Evolutionary conservation across 768 basidiomycete species (phyloP), one percentile per base, ranked within the genome.

Genomic region (Podaxis pistillaris): DNA sequence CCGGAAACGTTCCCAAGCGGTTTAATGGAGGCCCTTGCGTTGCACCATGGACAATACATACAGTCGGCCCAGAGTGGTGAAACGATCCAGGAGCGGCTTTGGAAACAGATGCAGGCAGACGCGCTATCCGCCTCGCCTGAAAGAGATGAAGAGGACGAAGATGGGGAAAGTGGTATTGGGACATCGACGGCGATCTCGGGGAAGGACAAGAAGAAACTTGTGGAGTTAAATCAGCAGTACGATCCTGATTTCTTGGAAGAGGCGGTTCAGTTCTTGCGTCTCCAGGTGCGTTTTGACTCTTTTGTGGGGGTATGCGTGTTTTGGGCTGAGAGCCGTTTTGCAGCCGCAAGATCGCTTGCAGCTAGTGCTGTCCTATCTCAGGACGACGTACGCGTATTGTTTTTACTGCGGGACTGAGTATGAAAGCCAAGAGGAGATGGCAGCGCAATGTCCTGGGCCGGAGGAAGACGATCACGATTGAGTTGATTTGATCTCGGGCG

Each of bases 361-460:
- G 41, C 75, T 88, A 51, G 84, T 93, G 17, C 77, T 94, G 26
- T 75, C 83, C 4, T 93, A 95, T 72, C 81, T 95, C 54, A 88
- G 93, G 26, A 79, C 83, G 41, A 81, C 78, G 64, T 85, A 93
- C 72, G 70, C 79, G 4, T 94, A 94, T 71, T 94, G 93, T 71
- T 94, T 93, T 73, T 94, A 92, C 90, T 95, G 93, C 70, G 93
- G 93, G 12, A 83, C 88, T 12, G 82, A 86, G 67, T 95, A 94
- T 69, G 80, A 82, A 4, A 78, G 80, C 65, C 71, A 75, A 5
- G 82, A 83, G 15, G 89, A 91, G 55, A 76, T 95, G 78, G 75
- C 75, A 41, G 72, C 68, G 40, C 78, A 86, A 60, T 95, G 93
- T 72, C 93, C 93, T 5, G 93, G 93, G 6, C 70, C 78, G 46